Evolutionary conservation across 208 protist genomes (phyloP), one percentile per base, ranked within the genome.

Genomic region (Naegleria gruberi): DNA sequence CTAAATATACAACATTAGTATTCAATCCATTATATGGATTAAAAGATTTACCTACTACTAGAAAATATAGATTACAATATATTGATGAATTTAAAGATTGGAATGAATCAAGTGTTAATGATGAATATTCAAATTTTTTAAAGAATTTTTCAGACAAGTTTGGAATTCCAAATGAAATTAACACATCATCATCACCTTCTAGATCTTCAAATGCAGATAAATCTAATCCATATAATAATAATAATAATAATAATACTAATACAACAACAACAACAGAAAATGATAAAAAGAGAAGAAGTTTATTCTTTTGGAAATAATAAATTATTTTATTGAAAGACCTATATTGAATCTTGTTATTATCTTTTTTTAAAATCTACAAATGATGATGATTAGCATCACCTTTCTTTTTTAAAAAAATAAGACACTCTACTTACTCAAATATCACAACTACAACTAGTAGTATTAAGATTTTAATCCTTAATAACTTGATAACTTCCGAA

Each of bases 301-400:
- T 77, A 77, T 77, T 77, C 65, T 77, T 77, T 77, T 77, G 65
- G 65, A 30, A 77, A 77, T 77, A 77, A 77, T 37, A 15, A n/a
- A n/a, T 73, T n/a, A 51, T 51, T 51, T 4, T 51, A 51, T 51
- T 51, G n/a, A n/a, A n/a, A n/a, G n/a, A n/a, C n/a, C n/a, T n/a
- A n/a, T n/a, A n/a, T n/a, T n/a, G n/a, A n/a, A n/a, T n/a, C n/a
- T n/a, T n/a, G n/a, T n/a, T n/a, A n/a, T n/a, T n/a, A n/a, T n/a
- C n/a, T n/a, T n/a, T n/a, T n/a, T n/a, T n/a, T n/a, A n/a, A n/a
- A n/a, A n/a, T n/a, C n/a, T n/a, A n/a, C n/a, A n/a, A n/a, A n/a
- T n/a, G n/a, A n/a, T n/a, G n/a, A n/a, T n/a, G n/a, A n/a, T n/a
- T n/a, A n/a, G n/a, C n/a, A n/a, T n/a, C n/a, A n/a, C n/a, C n/a